Evolutionary conservation across 2,329 filamentous ascomycete genomes (phyloP).

Genomic region (Pseudovirgaria hyperparasitica): DNA sequence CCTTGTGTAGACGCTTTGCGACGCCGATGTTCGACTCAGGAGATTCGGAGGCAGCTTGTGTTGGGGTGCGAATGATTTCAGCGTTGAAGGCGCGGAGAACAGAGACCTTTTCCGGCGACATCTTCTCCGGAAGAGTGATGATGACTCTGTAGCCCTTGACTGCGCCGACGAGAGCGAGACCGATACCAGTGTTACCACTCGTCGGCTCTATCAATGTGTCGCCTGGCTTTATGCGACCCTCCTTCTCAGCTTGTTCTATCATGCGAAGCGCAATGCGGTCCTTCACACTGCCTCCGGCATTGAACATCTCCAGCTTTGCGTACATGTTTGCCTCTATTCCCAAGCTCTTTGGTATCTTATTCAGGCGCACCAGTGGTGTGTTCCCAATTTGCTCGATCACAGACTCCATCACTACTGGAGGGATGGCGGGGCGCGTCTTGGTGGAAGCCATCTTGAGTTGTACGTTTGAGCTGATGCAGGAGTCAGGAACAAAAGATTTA

Average conservation of each 20-base stretch:
- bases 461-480: conserved; percentile 1
- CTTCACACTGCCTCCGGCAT: conserved; percentile 87
- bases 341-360: conserved; percentile 81
- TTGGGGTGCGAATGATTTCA: conserved; percentile 95
- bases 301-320: conserved; percentile 86
- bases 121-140: conserved; percentile 97
- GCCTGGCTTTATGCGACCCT: conserved; percentile 87
- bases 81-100: conserved; percentile 88
- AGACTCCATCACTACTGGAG: conserved; percentile 47
- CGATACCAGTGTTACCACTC: conserved; percentile 95
- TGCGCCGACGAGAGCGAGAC: conserved; percentile 81
- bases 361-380: conserved; percentile 87
- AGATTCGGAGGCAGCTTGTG: conserved; percentile 84
- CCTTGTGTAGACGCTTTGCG: conserved; percentile 76
- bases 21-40: conserved; percentile 97
- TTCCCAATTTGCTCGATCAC: conserved; percentile 87
- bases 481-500: conserved; percentile 2
- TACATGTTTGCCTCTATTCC: conserved; percentile 84
- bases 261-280: conserved; percentile 93
- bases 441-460: conserved; percentile 30
- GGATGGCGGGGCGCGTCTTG: conserved; percentile 36
- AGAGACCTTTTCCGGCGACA: conserved; percentile 96
- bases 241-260: conserved; percentile 89
- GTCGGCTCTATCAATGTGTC: conserved; percentile 97
- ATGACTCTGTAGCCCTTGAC: conserved; percentile 98